Conservation (phyloP, 2,329 filamentous ascomycete species). For the Emergomyces orientalis region DNA sequence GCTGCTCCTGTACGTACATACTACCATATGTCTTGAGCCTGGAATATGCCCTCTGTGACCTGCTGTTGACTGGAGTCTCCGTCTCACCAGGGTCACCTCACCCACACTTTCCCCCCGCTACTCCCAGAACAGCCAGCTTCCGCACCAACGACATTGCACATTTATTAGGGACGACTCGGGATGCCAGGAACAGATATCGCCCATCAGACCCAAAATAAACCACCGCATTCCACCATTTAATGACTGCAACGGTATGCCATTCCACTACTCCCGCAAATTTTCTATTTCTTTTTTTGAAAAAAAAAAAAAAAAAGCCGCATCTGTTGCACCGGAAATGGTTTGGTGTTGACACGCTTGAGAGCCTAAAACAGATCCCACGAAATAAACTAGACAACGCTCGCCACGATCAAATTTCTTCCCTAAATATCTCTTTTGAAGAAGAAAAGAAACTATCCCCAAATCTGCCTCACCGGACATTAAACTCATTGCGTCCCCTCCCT, state of each 20-base stretch:
- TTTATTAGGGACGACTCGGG: too few species aligned
- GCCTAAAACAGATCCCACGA: neutral
- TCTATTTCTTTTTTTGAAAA: too few species aligned
- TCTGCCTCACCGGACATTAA: neutral
- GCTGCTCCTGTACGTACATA: too few species aligned
- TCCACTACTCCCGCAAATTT: neutral
- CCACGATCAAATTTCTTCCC: neutral
- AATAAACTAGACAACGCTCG: neutral
- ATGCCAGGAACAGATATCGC: too few species aligned
- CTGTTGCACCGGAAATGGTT: slow-evolving; percentile 2
- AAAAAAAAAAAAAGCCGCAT: neutral
- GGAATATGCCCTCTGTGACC: neutral
- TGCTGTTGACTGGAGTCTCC: neutral
- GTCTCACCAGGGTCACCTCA: neutral
- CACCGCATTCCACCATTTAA: neutral
- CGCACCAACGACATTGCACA: neutral
- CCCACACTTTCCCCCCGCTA: neutral
- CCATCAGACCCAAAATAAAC: neutral
- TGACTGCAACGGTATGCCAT: neutral
- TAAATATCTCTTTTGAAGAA: neutral
- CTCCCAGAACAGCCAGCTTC: neutral
- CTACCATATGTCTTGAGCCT: too few species aligned
- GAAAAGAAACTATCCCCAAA: neutral
- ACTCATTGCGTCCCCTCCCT: neutral
- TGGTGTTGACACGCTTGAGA: neutral